Evolutionary conservation across 83 land plant genomes (phyloP).

Genomic region (Picea abies): DNA sequence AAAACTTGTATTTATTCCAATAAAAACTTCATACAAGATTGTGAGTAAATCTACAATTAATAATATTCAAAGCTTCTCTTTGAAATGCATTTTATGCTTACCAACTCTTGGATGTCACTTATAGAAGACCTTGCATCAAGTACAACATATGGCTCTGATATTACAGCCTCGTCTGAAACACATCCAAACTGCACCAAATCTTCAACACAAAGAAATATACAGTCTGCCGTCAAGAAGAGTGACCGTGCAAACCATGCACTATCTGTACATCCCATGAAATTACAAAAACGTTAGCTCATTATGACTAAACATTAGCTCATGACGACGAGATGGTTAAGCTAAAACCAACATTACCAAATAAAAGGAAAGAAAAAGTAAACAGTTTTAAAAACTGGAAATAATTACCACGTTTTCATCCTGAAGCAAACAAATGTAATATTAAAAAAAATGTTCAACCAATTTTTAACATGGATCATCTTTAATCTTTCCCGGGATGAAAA

Average conservation of each 20-base stretch:
- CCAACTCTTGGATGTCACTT: constrained; percentile 40
- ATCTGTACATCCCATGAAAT: constrained; percentile 24
- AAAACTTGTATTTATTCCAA: background rate
- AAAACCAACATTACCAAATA: background rate
- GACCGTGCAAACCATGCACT: constrained; percentile 44
- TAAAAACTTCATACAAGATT: background rate
- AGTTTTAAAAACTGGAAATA: background rate
- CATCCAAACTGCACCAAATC: constrained; percentile 45
- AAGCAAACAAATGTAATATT: background rate
- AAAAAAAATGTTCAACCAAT: background rate
- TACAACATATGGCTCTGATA: constrained; percentile 28
- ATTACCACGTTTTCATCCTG: background rate
- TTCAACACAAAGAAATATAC: constrained; percentile 49
- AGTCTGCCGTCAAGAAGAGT: constrained; percentile 33
- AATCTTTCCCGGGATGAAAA: background rate
- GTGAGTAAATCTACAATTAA: background rate
- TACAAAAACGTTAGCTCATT: background rate
- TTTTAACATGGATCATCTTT: background rate
- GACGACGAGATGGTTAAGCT: no score
- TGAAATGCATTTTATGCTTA: constrained; percentile 24
- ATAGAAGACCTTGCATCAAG: constrained; percentile 51
- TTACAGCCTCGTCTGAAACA: constrained; percentile 9
- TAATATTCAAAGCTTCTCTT: background rate
- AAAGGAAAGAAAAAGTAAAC: background rate
- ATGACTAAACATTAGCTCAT: no score